Percentiles rank a stretch among this genome's conserved stretches.
phyloP scores from a whole-genome alignment of 768 basidiomycete genomes.

The Rhodotorula graminis region DNA sequence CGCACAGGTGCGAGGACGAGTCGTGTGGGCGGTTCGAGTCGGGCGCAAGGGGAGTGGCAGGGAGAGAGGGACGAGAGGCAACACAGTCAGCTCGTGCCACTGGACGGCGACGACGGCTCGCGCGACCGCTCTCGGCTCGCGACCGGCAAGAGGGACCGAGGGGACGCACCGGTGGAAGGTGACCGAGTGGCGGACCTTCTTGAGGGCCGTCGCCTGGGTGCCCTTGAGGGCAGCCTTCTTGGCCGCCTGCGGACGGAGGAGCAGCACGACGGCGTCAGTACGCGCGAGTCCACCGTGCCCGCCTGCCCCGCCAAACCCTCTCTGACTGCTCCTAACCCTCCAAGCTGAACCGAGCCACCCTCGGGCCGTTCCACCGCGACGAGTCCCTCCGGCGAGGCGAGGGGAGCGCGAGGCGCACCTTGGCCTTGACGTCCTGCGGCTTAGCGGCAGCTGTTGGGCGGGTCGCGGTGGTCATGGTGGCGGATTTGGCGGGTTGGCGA shows the following conservation, averaged over 20 bases:
- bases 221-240: conserved; percentile 96
- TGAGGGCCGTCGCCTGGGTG: conserved; percentile 50
- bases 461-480: too few species aligned
- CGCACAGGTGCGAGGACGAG: not conserved
- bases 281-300: too few species aligned
- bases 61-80: too few species aligned
- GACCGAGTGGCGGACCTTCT: conserved; percentile 63
- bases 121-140: not conserved
- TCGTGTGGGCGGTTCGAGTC: too few species aligned
- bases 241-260: conserved; percentile 53
- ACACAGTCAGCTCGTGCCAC: conserved; percentile 1
- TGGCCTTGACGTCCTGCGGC: conserved; percentile 46
- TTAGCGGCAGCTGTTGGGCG: conserved; percentile 43
- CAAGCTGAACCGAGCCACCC: not conserved
- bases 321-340: not conserved
- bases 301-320: not conserved
- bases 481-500: too few species aligned
- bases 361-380: not conserved
- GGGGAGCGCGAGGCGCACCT: conserved; percentile 15
- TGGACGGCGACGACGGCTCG: not conserved
- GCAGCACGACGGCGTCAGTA: not conserved
- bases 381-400: not conserved
- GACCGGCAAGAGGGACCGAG: accelerated
- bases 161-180: conserved; percentile 58
- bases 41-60: not conserved